phyloP scores from a whole-genome alignment of 306 rosid genomes.

The Cicer chorassanicum region DNA sequence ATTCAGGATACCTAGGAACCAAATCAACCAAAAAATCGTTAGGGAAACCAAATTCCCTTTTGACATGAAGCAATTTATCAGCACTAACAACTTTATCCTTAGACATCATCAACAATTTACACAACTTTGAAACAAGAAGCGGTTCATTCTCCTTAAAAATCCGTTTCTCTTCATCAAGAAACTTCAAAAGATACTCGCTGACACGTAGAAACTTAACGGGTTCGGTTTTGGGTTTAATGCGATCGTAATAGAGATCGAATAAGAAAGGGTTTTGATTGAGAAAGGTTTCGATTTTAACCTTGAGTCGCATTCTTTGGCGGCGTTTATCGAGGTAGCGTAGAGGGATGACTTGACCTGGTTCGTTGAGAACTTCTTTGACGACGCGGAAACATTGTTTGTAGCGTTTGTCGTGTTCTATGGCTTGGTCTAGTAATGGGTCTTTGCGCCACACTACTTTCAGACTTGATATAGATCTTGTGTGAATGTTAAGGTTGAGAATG shows the following conservation, averaged over 20 bases:
- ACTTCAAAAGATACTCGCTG: slow-evolving; percentile 52
- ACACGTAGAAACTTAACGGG: slow-evolving; percentile 62
- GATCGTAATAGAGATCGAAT: slow-evolving; percentile 64
- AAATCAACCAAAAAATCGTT: slow-evolving; percentile 78
- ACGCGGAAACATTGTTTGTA: slow-evolving; percentile 50
- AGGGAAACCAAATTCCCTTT: slow-evolving; percentile 90
- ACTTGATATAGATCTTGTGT: slow-evolving; percentile 58
- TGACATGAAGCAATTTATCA: slow-evolving; percentile 79
- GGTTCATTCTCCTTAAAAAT: slow-evolving; percentile 58
- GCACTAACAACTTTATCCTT: slow-evolving; percentile 71
- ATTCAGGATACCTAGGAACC: slow-evolving; percentile 76
- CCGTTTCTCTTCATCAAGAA: slow-evolving; percentile 63
- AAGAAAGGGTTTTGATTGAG: slow-evolving; percentile 65
- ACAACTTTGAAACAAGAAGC: slow-evolving; percentile 64
- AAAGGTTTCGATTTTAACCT: slow-evolving; percentile 53
- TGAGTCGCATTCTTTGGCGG: slow-evolving; percentile 75
- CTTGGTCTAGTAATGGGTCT: slow-evolving; percentile 69
- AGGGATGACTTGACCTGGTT: slow-evolving; percentile 51
- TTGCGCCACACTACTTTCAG: slow-evolving; percentile 89
- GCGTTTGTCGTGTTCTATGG: slow-evolving; percentile 73
- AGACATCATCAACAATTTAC: slow-evolving; percentile 82
- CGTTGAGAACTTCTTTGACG: slow-evolving; percentile 48
- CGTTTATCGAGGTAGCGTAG: slow-evolving; percentile 62
- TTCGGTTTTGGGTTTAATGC: slow-evolving; percentile 77
- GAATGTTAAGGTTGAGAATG: not conserved